phyloP scores from a whole-genome alignment of 2,329 filamentous ascomycete genomes.

The Fusarium sp. region DNA sequence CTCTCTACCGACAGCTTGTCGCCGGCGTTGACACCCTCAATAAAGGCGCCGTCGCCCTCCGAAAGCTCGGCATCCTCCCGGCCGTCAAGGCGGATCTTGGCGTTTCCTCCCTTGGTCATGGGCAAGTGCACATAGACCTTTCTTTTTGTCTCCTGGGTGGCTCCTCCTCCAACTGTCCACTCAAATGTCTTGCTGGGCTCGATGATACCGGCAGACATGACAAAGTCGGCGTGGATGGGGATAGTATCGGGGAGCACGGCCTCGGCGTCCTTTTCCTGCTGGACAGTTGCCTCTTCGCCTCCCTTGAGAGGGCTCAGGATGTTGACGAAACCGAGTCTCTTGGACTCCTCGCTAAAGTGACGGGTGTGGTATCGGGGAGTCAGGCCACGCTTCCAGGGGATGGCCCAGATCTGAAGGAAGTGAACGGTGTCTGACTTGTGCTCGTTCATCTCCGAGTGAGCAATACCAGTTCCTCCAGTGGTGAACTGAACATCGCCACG shows the following conservation, averaged over 20 bases:
- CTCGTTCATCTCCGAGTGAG: slow-evolving; percentile 87
- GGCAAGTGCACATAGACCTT: slow-evolving; percentile 86
- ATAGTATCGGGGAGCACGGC: slow-evolving; percentile 76
- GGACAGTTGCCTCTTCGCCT: slow-evolving; percentile 69
- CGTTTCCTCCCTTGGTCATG: slow-evolving; percentile 81
- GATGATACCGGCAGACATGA: slow-evolving; percentile 84
- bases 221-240: slow-evolving; percentile 85
- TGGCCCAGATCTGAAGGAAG: slow-evolving; percentile 90
- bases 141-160: slow-evolving; percentile 64
- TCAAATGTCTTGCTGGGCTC: slow-evolving; percentile 73
- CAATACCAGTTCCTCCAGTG: slow-evolving; percentile 83
- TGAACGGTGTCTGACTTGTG: slow-evolving; percentile 78
- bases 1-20: slow-evolving; percentile 75
- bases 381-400: slow-evolving; percentile 80
- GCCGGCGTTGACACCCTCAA: slow-evolving; percentile 73
- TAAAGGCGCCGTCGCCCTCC: slow-evolving; percentile 86
- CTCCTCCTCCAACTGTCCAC: slow-evolving; percentile 76
- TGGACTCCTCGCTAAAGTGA: slow-evolving; percentile 78
- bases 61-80: slow-evolving; percentile 72
- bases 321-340: slow-evolving; percentile 76
- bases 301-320: slow-evolving; percentile 82
- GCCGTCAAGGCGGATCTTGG: slow-evolving; percentile 76
- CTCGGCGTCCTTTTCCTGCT: slow-evolving; percentile 73
- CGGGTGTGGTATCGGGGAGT: slow-evolving; percentile 81
- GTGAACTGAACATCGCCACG: slow-evolving; percentile 92